Evolutionary conservation across 2,329 filamentous ascomycete genomes (phyloP).

Genomic region (Pestalotiopsis sp.): DNA sequence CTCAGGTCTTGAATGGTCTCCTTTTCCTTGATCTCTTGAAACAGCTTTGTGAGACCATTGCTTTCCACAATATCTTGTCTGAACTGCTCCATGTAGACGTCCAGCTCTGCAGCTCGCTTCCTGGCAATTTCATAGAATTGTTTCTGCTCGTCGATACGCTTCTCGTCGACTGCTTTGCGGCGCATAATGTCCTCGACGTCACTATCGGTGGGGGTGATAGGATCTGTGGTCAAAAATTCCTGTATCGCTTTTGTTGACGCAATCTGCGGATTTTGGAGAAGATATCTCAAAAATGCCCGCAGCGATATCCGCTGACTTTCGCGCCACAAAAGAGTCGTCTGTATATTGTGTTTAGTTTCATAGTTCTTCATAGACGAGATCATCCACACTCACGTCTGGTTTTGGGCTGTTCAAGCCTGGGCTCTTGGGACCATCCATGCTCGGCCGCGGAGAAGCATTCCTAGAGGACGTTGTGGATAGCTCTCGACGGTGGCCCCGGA

Average conservation of each 20-base stretch:
- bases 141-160: slow-evolving; percentile 88
- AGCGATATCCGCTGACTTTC: slow-evolving; percentile 92
- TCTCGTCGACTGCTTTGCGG: slow-evolving; percentile 82
- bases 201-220: slow-evolving; percentile 76
- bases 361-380: background rate
- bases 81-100: slow-evolving; percentile 97
- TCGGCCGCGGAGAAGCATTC: slow-evolving; percentile 40
- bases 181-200: slow-evolving; percentile 80
- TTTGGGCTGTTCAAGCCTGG: slow-evolving; percentile 33
- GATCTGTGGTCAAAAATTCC: slow-evolving; percentile 78
- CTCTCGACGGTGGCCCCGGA: slow-evolving; percentile 44
- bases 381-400: slow-evolving; percentile 25
- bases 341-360: slow-evolving; percentile 25
- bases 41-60: slow-evolving; percentile 89
- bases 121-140: slow-evolving; percentile 95
- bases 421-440: slow-evolving; percentile 45
- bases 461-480: slow-evolving; percentile 38
- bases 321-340: slow-evolving; percentile 70
- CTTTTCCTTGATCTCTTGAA: slow-evolving; percentile 91
- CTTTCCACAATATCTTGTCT: slow-evolving; percentile 68
- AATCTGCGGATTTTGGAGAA: slow-evolving; percentile 83
- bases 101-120: slow-evolving; percentile 85
- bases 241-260: slow-evolving; percentile 81
- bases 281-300: slow-evolving; percentile 83
- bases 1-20: slow-evolving; percentile 84